Conservation (phyloP, 2,329 filamentous ascomycete species). For the Beauveria scarabaeidicola region DNA sequence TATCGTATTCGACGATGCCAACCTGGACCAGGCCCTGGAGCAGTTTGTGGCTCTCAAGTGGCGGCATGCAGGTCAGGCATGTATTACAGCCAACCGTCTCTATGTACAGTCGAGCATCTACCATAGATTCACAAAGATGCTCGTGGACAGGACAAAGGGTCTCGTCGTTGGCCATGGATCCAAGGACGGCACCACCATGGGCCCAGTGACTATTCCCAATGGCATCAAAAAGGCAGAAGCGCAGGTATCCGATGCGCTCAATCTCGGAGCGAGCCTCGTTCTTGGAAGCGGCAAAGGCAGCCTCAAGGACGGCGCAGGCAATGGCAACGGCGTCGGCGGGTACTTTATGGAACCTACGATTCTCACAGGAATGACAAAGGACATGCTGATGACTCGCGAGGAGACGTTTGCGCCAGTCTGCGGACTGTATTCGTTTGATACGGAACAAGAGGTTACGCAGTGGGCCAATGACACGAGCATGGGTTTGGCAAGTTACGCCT, state of each 20-base stretch:
- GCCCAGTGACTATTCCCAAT: conserved; percentile 26
- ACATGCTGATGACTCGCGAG: conserved; percentile 59
- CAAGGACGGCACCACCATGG: conserved; percentile 26
- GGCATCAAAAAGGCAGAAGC: conserved; percentile 30
- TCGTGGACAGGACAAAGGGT: conserved; percentile 42
- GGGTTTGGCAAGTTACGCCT: conserved; percentile 66
- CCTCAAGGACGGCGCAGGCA: conserved; percentile 21
- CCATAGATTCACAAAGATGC: conserved; percentile 47
- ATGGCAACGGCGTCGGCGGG: conserved; percentile 39
- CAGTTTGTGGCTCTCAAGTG: conserved; percentile 59
- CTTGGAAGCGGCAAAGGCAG: conserved; percentile 7
- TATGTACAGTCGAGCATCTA: conserved; percentile 54
- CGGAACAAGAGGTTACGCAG: conserved; percentile 59
- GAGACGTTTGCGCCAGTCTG: conserved; percentile 68
- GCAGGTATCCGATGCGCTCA: conserved; percentile 49
- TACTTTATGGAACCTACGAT: conserved; percentile 63
- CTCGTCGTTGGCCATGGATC: conserved; percentile 56
- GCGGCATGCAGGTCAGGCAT: conserved; percentile 64
- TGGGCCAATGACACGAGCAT: conserved; percentile 59
- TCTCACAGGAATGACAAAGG: conserved; percentile 54
- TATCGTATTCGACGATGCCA: conserved; percentile 60
- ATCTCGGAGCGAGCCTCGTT: conserved; percentile 4
- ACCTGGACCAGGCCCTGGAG: conserved; percentile 55
- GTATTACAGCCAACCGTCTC: conserved; percentile 55
- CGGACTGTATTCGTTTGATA: conserved; percentile 59